phyloP scores from a whole-genome alignment of 2,329 filamentous ascomycete species.

The Domatiomyces catenatus region DNA sequence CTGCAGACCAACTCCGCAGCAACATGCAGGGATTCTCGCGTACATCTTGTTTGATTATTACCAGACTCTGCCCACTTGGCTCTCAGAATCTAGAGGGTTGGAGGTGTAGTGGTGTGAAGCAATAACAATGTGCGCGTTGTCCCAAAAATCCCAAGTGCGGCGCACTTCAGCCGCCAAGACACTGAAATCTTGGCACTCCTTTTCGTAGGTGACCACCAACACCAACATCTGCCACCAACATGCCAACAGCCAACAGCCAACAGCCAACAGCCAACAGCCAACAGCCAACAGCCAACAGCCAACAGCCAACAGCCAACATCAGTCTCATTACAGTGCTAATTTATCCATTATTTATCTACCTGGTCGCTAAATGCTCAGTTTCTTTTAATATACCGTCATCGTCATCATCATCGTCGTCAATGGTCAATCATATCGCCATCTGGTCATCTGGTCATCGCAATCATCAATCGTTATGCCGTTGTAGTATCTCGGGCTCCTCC shows the following conservation, averaged over 20 bases:
- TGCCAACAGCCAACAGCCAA: too few species aligned
- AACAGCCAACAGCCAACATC: neutral
- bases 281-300: too few species aligned
- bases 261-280: too few species aligned
- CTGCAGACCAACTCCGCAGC: slow-evolving; percentile 94
- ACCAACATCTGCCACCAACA: too few species aligned
- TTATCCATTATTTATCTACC: neutral
- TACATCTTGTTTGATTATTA: slow-evolving; percentile 11
- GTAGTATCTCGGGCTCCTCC: neutral
- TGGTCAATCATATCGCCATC: too few species aligned
- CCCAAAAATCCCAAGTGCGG: neutral
- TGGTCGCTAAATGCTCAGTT: neutral
- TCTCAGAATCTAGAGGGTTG: neutral
- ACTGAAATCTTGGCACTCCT: neutral
- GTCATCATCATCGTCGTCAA: neutral
- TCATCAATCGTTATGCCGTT: too few species aligned
- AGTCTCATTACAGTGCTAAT: neutral
- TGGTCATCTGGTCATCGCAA: too few species aligned
- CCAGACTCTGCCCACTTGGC: neutral
- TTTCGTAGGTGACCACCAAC: neutral
- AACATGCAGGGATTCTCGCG: slow-evolving; percentile 78
- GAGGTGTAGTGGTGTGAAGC: neutral
- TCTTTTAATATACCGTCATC: neutral
- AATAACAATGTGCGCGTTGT: neutral
- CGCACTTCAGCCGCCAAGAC: neutral